A percentile compares a stretch with the other conserved stretches of the same genome.
phyloP scores from a whole-genome alignment of 2,329 filamentous ascomycete genomes.

The Ascocoryne sarcoides region DNA sequence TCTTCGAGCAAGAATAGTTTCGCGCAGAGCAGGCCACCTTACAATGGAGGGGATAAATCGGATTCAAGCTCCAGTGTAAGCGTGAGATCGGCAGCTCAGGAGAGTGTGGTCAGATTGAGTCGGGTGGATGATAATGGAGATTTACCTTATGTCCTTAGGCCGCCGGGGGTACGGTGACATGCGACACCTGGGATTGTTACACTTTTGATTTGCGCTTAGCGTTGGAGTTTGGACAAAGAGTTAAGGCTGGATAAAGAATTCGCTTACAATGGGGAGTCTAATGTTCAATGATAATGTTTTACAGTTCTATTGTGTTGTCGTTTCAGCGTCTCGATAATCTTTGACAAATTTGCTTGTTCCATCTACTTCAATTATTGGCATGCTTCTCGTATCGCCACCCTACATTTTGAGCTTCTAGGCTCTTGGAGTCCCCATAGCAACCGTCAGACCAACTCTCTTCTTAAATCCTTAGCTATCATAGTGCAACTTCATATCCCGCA shows the following conservation, averaged over 20 bases:
- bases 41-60: constrained; percentile 12
- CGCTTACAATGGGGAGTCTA: constrained; percentile 4
- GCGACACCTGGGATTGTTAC: background rate
- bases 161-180: constrained; percentile 14
- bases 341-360: too few relatives aligned
- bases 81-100: constrained; percentile 20
- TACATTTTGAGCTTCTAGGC: too few relatives aligned
- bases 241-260: background rate
- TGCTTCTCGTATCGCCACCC: too few relatives aligned
- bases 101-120: constrained; percentile 25
- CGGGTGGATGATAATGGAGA: constrained; percentile 16
- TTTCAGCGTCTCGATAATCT: too few relatives aligned
- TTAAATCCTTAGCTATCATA: too few relatives aligned
- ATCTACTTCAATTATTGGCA: too few relatives aligned
- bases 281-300: constrained; percentile 19
- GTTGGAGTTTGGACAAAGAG: constrained; percentile 18
- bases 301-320: background rate
- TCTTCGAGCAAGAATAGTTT: constrained; percentile 19
- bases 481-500: too few relatives aligned
- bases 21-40: constrained; percentile 19
- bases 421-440: too few relatives aligned
- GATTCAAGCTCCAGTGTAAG: constrained; percentile 22
- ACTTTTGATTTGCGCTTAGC: constrained; percentile 15
- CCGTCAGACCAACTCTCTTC: too few relatives aligned
- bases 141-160: constrained; percentile 23